Conservation (phyloP, 2,329 filamentous ascomycete species). For the Rhynchosporium agropyri region DNA sequence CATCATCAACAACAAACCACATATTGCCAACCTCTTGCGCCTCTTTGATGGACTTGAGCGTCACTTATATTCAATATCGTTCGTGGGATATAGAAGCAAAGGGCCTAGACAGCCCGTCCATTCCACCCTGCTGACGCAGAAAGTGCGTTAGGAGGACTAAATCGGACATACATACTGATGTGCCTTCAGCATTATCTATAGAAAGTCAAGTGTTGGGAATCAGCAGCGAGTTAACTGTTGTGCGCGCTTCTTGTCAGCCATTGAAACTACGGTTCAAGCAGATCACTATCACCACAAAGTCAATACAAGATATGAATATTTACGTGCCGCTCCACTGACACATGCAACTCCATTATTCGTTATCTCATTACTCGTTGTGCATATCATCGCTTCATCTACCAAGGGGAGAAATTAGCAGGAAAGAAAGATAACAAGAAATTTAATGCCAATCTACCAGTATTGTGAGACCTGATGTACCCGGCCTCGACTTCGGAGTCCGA, state of each 20-base stretch:
- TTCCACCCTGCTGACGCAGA: slow-evolving; percentile 45
- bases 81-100: slow-evolving; percentile 44
- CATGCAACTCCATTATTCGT: neutral
- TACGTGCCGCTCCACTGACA: neutral
- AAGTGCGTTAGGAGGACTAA: slow-evolving; percentile 46
- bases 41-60: slow-evolving; percentile 43
- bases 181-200: neutral
- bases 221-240: neutral
- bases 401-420: neutral
- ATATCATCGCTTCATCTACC: neutral
- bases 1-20: slow-evolving; percentile 37
- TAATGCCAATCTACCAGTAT: slow-evolving; percentile 30
- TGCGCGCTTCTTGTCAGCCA: neutral
- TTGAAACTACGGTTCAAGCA: neutral
- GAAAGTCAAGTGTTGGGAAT: too few species aligned
- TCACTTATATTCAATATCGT: slow-evolving; percentile 45
- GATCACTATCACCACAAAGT: neutral
- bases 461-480: slow-evolving; percentile 29
- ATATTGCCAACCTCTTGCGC: slow-evolving; percentile 45
- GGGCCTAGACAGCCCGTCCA: slow-evolving; percentile 45
- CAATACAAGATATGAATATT: slow-evolving; percentile 7
- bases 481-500: slow-evolving; percentile 22
- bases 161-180: slow-evolving; percentile 41
- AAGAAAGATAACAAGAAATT: slow-evolving; percentile 36
- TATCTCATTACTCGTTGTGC: neutral